Conservation (phyloP, 163 green algal species). For the Prototheca stagnorum region DNA sequence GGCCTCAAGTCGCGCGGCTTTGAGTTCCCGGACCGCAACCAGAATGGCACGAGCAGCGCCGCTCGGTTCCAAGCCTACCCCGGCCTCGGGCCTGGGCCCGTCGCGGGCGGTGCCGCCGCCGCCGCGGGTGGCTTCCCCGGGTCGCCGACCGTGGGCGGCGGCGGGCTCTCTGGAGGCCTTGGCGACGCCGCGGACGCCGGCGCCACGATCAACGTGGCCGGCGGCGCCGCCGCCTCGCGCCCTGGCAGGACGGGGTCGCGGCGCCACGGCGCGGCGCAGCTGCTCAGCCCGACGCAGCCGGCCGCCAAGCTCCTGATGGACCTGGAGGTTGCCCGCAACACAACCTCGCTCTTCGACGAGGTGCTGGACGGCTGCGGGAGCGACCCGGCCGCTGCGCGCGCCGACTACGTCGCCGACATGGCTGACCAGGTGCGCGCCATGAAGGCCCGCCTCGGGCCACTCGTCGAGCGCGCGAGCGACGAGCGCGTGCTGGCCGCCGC, state of each 20-base stretch:
- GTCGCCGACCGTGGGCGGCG: neutral
- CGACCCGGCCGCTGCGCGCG: constrained; percentile 3
- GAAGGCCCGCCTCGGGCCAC: neutral
- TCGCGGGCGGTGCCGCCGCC: neutral
- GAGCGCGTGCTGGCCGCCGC: constrained; percentile 6
- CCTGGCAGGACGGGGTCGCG: neutral
- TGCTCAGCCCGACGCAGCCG: constrained; percentile 3
- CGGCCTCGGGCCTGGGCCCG: constrained; percentile 1
- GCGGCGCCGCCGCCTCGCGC: too few relatives aligned
- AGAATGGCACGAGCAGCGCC: neutral
- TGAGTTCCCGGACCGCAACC: neutral
- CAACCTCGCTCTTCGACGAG: constrained; percentile 6
- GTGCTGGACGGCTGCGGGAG: constrained; percentile 5
- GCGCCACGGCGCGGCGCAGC: neutral
- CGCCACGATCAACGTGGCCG: too few relatives aligned
- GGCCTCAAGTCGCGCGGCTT: constrained; percentile 5
- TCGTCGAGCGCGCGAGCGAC: constrained; percentile 5
- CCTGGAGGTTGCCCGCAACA: constrained; percentile 5
- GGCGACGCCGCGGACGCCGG: too few relatives aligned
- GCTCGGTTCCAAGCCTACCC: constrained; percentile 13
- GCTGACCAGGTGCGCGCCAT: constrained; percentile 3
- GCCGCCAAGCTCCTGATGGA: constrained; percentile 6
- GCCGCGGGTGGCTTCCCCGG: neutral
- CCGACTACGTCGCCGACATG: constrained; percentile 11
- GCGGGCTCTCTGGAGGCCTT: too few relatives aligned